A percentile compares a stretch with the other conserved stretches of the same genome.
Evolutionary conservation across 2,329 filamentous ascomycete genomes (phyloP).

Genomic region (Fusarium chuoi): DNA sequence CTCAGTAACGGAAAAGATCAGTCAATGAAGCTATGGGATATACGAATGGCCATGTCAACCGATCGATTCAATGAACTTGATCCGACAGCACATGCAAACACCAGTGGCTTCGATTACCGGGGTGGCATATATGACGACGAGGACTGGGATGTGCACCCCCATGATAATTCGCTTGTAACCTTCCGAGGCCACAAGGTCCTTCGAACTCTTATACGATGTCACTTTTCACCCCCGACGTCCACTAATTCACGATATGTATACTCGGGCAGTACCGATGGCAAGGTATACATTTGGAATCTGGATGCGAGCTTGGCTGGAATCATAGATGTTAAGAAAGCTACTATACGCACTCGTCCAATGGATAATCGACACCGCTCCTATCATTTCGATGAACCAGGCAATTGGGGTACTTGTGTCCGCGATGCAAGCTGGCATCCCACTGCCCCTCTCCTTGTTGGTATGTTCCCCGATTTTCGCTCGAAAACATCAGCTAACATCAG

Average conservation of each 20-base stretch:
- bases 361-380: slow-evolving; percentile 66
- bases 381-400: slow-evolving; percentile 63
- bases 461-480: slow-evolving; percentile 41
- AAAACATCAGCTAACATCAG: slow-evolving; percentile 23
- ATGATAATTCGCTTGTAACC: slow-evolving; percentile 94
- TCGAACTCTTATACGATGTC: slow-evolving; percentile 91
- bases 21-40: slow-evolving; percentile 96
- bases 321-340: slow-evolving; percentile 81
- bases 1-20: slow-evolving; percentile 96
- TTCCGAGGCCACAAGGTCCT: slow-evolving; percentile 91
- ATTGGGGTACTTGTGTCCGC: slow-evolving; percentile 82
- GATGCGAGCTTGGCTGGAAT: slow-evolving; percentile 84
- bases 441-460: slow-evolving; percentile 79
- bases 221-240: slow-evolving; percentile 88
- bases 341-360: slow-evolving; percentile 68
- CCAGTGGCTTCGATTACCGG: slow-evolving; percentile 78
- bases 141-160: slow-evolving; percentile 69
- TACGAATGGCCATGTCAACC: slow-evolving; percentile 86
- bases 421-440: slow-evolving; percentile 93
- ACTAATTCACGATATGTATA: slow-evolving; percentile 95
- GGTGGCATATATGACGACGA: slow-evolving; percentile 72
- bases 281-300: slow-evolving; percentile 91
- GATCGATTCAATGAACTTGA: slow-evolving; percentile 68
- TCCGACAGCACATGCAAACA: slow-evolving; percentile 62
- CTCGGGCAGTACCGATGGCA: slow-evolving; percentile 88